These are phyloP conservation scores for Aurantiochytrium sp. DNA, from an alignment of 108 stramenopile genomes.

Conservation along the genomic window DNA sequence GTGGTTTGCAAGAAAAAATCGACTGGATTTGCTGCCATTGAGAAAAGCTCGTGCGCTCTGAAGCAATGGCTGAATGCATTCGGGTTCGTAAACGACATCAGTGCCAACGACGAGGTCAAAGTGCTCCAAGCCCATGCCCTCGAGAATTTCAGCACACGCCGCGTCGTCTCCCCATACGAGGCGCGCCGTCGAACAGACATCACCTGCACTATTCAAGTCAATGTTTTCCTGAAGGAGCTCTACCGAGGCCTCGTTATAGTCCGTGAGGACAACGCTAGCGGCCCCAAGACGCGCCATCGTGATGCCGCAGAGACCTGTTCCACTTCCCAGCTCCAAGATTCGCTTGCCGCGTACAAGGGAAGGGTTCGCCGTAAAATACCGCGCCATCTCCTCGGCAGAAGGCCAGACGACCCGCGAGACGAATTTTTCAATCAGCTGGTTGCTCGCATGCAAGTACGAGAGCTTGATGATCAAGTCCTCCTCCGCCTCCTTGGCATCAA, in stretches of 20 bases:
- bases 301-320: constrained; percentile 12
- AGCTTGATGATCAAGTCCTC: neutral
- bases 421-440: neutral
- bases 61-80: neutral
- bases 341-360: neutral
- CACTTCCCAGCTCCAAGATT: neutral
- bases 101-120: constrained; percentile 9
- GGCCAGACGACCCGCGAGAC: constrained; percentile 10
- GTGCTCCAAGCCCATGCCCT: neutral
- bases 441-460: neutral
- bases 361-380: neutral
- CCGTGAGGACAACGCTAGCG: neutral
- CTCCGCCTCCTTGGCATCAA: neutral
- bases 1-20: neutral
- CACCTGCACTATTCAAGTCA: neutral
- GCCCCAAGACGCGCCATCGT: neutral
- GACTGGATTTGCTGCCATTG: neutral
- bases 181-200: neutral
- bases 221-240: neutral
- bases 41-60: neutral
- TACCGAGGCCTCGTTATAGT: constrained; percentile 14
- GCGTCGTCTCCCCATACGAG: neutral
- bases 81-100: constrained; percentile 11
- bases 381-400: neutral
- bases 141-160: neutral